These are phyloP conservation scores for Petunia axillaris DNA, from an alignment of 257 asterid species.

Conservation along the genomic window DNA sequence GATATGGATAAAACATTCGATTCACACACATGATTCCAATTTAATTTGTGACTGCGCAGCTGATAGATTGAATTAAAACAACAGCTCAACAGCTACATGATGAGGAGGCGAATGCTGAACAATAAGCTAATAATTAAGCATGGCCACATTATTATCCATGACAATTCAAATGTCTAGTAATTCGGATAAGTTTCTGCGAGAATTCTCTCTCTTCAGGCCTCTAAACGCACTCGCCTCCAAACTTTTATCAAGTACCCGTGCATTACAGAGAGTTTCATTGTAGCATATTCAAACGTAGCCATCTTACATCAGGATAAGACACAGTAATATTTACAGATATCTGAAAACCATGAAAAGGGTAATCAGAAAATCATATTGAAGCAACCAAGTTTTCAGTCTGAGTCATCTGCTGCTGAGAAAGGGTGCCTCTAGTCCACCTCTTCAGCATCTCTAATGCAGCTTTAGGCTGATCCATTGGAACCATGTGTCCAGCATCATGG, in stretches of 20 bases:
- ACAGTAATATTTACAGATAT: conserved; percentile 8
- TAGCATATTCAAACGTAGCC: background rate
- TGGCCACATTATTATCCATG: too few relatives aligned
- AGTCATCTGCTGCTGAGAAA: conserved; percentile 37
- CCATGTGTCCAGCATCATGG: conserved; percentile 97
- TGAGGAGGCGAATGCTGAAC: background rate
- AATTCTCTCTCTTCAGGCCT: too few relatives aligned
- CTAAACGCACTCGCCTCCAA: too few relatives aligned
- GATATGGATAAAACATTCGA: too few relatives aligned
- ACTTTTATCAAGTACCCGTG: too few relatives aligned
- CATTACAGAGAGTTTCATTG: too few relatives aligned
- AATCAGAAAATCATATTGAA: conserved; percentile 51
- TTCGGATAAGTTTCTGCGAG: too few relatives aligned
- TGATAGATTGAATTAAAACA: background rate
- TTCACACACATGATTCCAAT: background rate
- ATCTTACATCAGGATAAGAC: background rate
- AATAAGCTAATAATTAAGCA: too few relatives aligned
- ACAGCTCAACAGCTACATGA: background rate
- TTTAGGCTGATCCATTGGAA: conserved; percentile 95
- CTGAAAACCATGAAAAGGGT: conserved; percentile 2
- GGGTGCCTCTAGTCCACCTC: conserved; percentile 80
- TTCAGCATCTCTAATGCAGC: conserved; percentile 84
- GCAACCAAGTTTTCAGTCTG: conserved; percentile 56
- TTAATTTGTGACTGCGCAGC: background rate
- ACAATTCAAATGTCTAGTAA: too few relatives aligned